These are phyloP conservation scores for Saturnispora halmiae DNA, from an alignment of 805 yeast genomes.

Conservation along the genomic window DNA sequence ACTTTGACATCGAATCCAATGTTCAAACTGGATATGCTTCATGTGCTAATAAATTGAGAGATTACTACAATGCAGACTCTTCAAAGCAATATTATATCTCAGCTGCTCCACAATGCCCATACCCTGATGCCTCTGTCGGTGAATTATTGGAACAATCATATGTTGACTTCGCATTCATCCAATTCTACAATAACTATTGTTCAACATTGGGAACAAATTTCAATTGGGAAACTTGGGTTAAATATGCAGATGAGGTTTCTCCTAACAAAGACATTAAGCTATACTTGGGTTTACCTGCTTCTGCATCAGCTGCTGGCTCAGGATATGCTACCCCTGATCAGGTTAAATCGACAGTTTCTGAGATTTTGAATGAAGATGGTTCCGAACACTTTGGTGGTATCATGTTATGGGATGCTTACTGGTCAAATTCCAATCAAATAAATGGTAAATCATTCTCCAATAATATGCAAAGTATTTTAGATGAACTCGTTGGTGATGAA, in stretches of 20 bases:
- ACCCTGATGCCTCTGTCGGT: slow-evolving; percentile 59
- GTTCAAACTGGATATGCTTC: slow-evolving; percentile 58
- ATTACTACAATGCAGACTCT: slow-evolving; percentile 28
- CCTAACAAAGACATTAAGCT: slow-evolving; percentile 64
- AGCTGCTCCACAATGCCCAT: slow-evolving; percentile 90
- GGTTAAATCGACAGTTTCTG: slow-evolving; percentile 26
- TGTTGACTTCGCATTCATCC: slow-evolving; percentile 76
- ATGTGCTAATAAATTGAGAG: slow-evolving; percentile 42
- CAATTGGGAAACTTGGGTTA: slow-evolving; percentile 63
- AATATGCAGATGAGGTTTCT: slow-evolving; percentile 47
- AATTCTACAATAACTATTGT: slow-evolving; percentile 85
- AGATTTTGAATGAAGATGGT: slow-evolving; percentile 22
- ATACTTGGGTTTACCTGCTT: slow-evolving; percentile 65
- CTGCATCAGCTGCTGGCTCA: slow-evolving; percentile 40
- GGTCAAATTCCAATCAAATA: slow-evolving; percentile 14
- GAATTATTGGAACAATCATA: slow-evolving; percentile 39
- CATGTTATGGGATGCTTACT: slow-evolving; percentile 74
- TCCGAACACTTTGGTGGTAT: slow-evolving; percentile 55
- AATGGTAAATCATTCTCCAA: slow-evolving; percentile 14
- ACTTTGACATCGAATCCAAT: slow-evolving; percentile 60
- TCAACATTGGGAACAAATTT: slow-evolving; percentile 39
- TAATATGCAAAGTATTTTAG: slow-evolving; percentile 11
- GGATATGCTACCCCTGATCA: slow-evolving; percentile 47
- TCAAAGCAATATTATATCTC: slow-evolving; percentile 63
- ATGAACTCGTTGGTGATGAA: slow-evolving; percentile 9